phyloP scores from a whole-genome alignment of 139 green algal species.

The Picochlorum sp. region DNA sequence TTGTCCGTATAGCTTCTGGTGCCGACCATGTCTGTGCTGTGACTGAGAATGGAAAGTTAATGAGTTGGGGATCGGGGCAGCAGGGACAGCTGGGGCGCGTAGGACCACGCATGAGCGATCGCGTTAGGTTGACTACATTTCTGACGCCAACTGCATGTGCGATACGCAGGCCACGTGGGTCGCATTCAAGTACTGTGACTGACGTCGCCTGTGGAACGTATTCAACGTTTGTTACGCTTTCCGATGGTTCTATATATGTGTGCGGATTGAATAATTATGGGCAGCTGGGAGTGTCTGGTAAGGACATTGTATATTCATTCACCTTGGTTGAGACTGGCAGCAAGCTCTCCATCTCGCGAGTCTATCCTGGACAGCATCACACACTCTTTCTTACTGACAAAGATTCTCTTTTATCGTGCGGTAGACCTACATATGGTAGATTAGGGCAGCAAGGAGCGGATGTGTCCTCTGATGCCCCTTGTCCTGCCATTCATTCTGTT shows the following conservation, averaged over 20 bases:
- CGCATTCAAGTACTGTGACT: conserved; percentile 5
- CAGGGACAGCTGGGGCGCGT: conserved; percentile 79
- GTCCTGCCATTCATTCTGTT: conserved; percentile 23
- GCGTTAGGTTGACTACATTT: conserved; percentile 29
- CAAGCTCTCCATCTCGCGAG: conserved; percentile 3
- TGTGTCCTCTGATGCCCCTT: conserved; percentile 30
- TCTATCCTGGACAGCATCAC: conserved; percentile 76
- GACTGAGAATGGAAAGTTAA: conserved; percentile 41
- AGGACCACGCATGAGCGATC: conserved; percentile 21
- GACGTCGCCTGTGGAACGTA: conserved; percentile 63
- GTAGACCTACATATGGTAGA: conserved; percentile 71
- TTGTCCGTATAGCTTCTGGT: conserved; percentile 55
- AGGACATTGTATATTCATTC: conserved; percentile 18
- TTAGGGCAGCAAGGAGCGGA: conserved; percentile 53
- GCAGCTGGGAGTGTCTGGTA: conserved; percentile 60
- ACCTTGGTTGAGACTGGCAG: conserved; percentile 35
- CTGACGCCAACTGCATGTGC: conserved; percentile 35
- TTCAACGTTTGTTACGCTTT: conserved; percentile 52
- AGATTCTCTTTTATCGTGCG: conserved; percentile 55
- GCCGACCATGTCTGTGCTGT: conserved; percentile 61
- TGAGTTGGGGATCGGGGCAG: conserved; percentile 72
- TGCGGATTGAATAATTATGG: conserved; percentile 89
- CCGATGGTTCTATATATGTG: conserved; percentile 46
- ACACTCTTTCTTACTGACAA: conserved; percentile 57
- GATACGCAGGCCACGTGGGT: conserved; percentile 3